These are phyloP conservation scores for Sugiyamaella marilandica DNA, from an alignment of 805 yeast genomes.

Conservation along the genomic window DNA sequence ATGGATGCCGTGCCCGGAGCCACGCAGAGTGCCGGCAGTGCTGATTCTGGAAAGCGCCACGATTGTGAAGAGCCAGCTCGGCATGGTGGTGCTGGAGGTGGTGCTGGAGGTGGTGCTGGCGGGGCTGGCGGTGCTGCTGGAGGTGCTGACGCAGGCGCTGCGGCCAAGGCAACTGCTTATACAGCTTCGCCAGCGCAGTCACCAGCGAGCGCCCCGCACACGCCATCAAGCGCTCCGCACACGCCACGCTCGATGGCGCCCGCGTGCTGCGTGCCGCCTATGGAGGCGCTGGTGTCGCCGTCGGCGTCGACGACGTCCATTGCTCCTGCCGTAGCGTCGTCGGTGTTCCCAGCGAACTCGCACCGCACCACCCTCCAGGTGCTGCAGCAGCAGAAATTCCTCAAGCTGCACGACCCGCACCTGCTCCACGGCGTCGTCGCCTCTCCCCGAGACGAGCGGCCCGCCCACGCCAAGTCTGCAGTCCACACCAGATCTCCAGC, in stretches of 20 bases:
- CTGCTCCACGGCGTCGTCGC: not conserved
- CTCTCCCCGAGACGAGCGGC: too few species aligned
- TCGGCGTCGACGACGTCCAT: constrained; percentile 11
- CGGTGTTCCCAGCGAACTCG: not conserved
- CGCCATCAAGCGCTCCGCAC: not conserved
- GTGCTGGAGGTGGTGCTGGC: not conserved
- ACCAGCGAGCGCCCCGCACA: not conserved
- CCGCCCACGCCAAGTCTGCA: too few species aligned
- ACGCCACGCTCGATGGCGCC: not conserved
- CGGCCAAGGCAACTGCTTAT: too few species aligned
- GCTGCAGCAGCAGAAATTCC: constrained; percentile 3
- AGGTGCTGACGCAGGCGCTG: not conserved
- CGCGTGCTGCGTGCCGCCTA: too few species aligned
- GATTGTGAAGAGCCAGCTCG: too few species aligned
- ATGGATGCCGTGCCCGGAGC: too few species aligned
- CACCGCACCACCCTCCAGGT: not conserved
- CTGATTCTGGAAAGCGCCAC: too few species aligned
- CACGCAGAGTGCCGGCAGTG: too few species aligned
- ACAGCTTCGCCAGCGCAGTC: too few species aligned
- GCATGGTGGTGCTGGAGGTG: not conserved
- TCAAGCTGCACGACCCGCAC: not conserved
- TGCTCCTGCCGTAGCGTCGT: constrained; percentile 8
- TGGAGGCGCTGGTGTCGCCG: constrained; percentile 5
- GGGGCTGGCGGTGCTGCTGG: not conserved
- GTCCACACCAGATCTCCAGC: too few species aligned